phyloP scores from a whole-genome alignment of 2,329 filamentous ascomycete genomes.

The Harringtonia lauricola region DNA sequence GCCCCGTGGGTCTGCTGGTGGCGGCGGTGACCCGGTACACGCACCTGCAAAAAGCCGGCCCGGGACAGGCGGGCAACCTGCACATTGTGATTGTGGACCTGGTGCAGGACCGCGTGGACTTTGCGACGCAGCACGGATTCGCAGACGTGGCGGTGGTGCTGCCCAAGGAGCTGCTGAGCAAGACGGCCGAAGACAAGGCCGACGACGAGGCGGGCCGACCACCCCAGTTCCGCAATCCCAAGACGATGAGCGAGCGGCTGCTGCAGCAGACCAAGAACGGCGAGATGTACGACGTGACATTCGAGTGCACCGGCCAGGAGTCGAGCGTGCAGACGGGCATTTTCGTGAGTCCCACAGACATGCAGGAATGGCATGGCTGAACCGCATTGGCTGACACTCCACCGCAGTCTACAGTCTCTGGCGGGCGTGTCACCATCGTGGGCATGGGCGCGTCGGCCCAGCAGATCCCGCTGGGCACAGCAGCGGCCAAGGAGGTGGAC shows the following conservation, averaged over 20 bases:
- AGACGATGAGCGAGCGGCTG: slow-evolving; percentile 20
- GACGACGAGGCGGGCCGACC: slow-evolving; percentile 33
- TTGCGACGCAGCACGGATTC: slow-evolving; percentile 44
- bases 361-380: neutral
- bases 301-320: slow-evolving; percentile 72
- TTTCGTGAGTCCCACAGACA: slow-evolving; percentile 34
- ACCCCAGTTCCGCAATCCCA: slow-evolving; percentile 29
- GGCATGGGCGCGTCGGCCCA: slow-evolving; percentile 64
- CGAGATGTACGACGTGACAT: slow-evolving; percentile 52
- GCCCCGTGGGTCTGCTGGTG: slow-evolving; percentile 48
- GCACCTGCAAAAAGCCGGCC: slow-evolving; percentile 24
- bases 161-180: slow-evolving; percentile 34
- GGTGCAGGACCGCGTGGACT: slow-evolving; percentile 42
- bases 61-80: slow-evolving; percentile 20
- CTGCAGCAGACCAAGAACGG: slow-evolving; percentile 31
- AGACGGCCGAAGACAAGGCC: slow-evolving; percentile 39
- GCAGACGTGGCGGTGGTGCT: slow-evolving; percentile 42
- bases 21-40: slow-evolving; percentile 37
- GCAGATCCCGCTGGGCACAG: slow-evolving; percentile 56
- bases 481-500: slow-evolving; percentile 59
- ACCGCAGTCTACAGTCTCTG: slow-evolving; percentile 44
- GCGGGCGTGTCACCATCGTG: slow-evolving; percentile 58
- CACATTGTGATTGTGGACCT: slow-evolving; percentile 44
- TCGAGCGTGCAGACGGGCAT: slow-evolving; percentile 65
- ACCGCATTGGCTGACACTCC: slow-evolving; percentile 1